These are phyloP conservation scores for Aspergillus viridinutans DNA, from an alignment of 2,329 filamentous ascomycete species.

Conservation along the genomic window DNA sequence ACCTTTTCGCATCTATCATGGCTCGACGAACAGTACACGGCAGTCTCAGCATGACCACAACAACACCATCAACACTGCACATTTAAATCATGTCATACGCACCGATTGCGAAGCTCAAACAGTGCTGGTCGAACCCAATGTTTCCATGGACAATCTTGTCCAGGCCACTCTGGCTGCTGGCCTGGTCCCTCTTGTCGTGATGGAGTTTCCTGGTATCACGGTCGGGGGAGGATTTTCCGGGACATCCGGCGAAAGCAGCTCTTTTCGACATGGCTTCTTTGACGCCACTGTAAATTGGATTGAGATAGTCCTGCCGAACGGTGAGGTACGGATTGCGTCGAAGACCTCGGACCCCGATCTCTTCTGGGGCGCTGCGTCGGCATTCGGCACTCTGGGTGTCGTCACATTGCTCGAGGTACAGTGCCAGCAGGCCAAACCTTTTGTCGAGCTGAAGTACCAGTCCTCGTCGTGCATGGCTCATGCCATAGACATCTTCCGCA, in stretches of 20 bases:
- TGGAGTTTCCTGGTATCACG: constrained; percentile 69
- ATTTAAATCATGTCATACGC: constrained; percentile 58
- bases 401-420: constrained; percentile 59
- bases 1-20: constrained; percentile 72
- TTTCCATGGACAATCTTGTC: constrained; percentile 63
- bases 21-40: constrained; percentile 72
- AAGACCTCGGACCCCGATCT: constrained; percentile 49
- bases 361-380: constrained; percentile 56
- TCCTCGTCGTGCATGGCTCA: constrained; percentile 49
- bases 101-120: constrained; percentile 52
- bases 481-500: constrained; percentile 47
- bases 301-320: constrained; percentile 61
- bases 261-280: constrained; percentile 64
- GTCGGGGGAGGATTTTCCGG: constrained; percentile 64
- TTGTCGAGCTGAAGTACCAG: constrained; percentile 61
- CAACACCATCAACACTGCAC: constrained; percentile 64
- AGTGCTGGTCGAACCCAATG: constrained; percentile 66
- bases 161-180: constrained; percentile 52
- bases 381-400: constrained; percentile 59
- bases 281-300: constrained; percentile 59
- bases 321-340: constrained; percentile 50
- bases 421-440: constrained; percentile 49
- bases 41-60: constrained; percentile 39
- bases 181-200: constrained; percentile 60
- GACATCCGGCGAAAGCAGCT: constrained; percentile 63